These are phyloP conservation scores for Primulina huaijiensis DNA, from an alignment of 257 asterid genomes.

Conservation along the genomic window DNA sequence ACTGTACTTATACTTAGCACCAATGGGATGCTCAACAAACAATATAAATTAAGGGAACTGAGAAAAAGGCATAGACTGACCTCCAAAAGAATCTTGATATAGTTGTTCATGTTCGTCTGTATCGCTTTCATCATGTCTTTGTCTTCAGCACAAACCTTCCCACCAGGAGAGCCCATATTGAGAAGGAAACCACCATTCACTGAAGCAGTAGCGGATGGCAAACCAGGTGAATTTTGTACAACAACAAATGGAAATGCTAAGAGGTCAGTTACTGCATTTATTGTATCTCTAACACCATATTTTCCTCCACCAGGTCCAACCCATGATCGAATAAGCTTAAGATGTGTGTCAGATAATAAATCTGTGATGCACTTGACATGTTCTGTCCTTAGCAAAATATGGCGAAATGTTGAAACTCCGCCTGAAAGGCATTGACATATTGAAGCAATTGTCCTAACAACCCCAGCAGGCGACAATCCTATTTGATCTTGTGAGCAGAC, in stretches of 20 bases:
- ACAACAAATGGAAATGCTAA: conserved; percentile 96
- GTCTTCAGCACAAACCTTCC: conserved; percentile 83
- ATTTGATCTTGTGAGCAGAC: conserved; percentile 47
- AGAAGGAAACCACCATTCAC: conserved; percentile 91
- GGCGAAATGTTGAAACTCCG: conserved; percentile 79
- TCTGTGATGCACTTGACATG: conserved; percentile 64
- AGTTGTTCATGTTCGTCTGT: conserved; percentile 76
- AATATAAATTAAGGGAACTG: not conserved
- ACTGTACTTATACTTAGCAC: not conserved
- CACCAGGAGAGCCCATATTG: conserved; percentile 97
- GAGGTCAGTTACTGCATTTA: conserved; percentile 79
- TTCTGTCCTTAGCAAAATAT: conserved; percentile 70
- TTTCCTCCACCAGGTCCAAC: conserved; percentile 92
- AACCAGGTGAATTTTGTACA: conserved; percentile 75
- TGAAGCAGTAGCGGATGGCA: conserved; percentile 87
- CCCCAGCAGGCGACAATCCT: conserved; percentile 84
- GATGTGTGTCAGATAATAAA: conserved; percentile 69
- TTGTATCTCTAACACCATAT: conserved; percentile 68
- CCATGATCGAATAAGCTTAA: conserved; percentile 73
- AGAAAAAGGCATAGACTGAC: conserved; percentile 33
- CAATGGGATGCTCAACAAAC: not conserved
- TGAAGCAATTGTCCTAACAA: conserved; percentile 82
- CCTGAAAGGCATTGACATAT: conserved; percentile 95
- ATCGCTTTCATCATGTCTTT: conserved; percentile 89
- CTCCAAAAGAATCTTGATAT: conserved; percentile 87